Percentiles rank a stretch among this genome's conserved stretches.
phyloP scores from a whole-genome alignment of 192 early-diverging fungal genomes.

The Glomus cerebriforme region DNA sequence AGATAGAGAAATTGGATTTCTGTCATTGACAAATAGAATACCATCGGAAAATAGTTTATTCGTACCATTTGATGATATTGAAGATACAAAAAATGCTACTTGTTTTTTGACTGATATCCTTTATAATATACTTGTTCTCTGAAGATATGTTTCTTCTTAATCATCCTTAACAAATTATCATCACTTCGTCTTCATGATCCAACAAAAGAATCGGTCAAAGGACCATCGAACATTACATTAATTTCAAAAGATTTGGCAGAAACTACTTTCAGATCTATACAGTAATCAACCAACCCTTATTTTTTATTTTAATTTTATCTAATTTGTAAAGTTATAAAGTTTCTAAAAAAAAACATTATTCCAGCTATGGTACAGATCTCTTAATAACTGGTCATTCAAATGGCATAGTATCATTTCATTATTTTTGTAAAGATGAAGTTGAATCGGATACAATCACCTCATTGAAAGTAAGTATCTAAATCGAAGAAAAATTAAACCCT shows the following conservation, averaged over 20 bases:
- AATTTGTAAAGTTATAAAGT: too few relatives aligned
- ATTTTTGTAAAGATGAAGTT: neutral
- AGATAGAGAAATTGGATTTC: constrained; percentile 26
- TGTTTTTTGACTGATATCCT: constrained; percentile 32
- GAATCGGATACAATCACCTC: neutral
- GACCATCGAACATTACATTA: neutral
- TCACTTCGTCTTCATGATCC: constrained; percentile 1
- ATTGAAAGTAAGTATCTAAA: neutral
- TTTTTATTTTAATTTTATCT: too few relatives aligned
- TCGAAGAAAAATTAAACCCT: neutral
- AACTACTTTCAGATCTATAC: neutral
- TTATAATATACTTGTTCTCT: neutral
- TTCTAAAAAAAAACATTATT: neutral
- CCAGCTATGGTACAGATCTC: neutral
- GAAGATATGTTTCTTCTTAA: neutral
- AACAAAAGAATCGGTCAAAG: neutral
- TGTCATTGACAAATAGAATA: neutral
- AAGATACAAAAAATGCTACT: neutral
- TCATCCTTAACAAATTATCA: neutral
- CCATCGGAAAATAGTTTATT: neutral
- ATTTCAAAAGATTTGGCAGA: neutral
- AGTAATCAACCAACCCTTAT: too few relatives aligned
- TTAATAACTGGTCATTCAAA: neutral
- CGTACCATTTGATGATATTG: neutral
- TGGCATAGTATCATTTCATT: neutral